A percentile compares a stretch with the other conserved stretches of the same genome.
phyloP scores from a whole-genome alignment of 2,329 filamentous ascomycete genomes.

The Colletotrichum orchidophilum region DNA sequence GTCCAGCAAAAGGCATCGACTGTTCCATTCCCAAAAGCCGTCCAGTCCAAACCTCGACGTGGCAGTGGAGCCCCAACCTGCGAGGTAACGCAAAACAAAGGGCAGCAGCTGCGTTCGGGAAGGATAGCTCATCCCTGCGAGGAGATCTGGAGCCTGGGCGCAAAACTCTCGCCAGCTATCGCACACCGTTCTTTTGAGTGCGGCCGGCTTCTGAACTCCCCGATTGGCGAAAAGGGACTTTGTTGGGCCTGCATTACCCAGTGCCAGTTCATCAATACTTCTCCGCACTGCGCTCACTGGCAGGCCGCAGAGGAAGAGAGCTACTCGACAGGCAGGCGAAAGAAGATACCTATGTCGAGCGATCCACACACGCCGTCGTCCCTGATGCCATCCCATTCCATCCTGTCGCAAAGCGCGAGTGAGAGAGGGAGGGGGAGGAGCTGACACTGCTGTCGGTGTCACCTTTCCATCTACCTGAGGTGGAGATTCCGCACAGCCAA shows the following conservation, averaged over 20 bases:
- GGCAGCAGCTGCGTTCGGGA: slow-evolving; percentile 24
- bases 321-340: slow-evolving; percentile 7
- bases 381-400: slow-evolving; percentile 12
- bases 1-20: slow-evolving; percentile 3
- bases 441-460: slow-evolving; percentile 1
- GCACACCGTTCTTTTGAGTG: slow-evolving; percentile 33
- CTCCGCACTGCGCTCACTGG: slow-evolving; percentile 12
- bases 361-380: slow-evolving; percentile 19
- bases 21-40: slow-evolving; percentile 2
- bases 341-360: background rate
- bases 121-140: slow-evolving; percentile 29
- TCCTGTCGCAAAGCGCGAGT: slow-evolving; percentile 22
- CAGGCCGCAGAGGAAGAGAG: background rate
- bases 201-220: slow-evolving; percentile 25
- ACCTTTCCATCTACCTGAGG: slow-evolving; percentile 14
- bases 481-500: slow-evolving; percentile 7
- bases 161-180: slow-evolving; percentile 30
- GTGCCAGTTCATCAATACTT: slow-evolving; percentile 27
- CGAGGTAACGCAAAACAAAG: slow-evolving; percentile 33
- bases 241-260: slow-evolving; percentile 29
- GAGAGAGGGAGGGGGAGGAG: background rate
- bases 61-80: slow-evolving; percentile 30
- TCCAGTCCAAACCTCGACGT: slow-evolving; percentile 19
- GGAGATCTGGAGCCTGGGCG: slow-evolving; percentile 24
- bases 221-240: slow-evolving; percentile 29